Evolutionary conservation across 441 rosid genomes (phyloP).

Genomic region (Daphne laureola): DNA sequence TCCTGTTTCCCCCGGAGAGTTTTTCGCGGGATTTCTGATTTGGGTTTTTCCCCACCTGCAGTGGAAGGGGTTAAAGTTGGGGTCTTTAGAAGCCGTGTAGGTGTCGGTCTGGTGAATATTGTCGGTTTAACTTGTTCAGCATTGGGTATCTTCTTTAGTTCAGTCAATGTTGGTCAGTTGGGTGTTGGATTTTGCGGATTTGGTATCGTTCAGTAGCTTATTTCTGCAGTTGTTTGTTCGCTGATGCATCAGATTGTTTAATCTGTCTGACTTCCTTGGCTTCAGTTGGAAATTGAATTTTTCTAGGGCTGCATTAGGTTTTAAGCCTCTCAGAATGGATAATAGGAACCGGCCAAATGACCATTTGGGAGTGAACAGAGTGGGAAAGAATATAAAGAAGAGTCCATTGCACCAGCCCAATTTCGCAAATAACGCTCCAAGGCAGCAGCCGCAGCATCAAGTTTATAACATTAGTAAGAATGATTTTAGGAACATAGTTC

Average conservation of each 20-base stretch:
- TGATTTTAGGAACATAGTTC: conserved; percentile 80
- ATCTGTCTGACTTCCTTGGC: neutral
- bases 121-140: too few species aligned
- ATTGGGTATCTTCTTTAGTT: too few species aligned
- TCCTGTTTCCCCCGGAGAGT: too few species aligned
- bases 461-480: conserved; percentile 93
- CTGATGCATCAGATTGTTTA: neutral
- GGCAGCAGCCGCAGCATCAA: conserved; percentile 83
- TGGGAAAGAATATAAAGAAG: conserved; percentile 78
- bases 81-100: too few species aligned
- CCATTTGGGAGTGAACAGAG: conserved; percentile 74
- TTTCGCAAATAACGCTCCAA: conserved; percentile 44
- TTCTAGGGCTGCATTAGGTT: conserved; percentile 4
- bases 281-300: neutral
- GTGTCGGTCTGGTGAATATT: too few species aligned
- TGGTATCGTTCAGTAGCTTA: too few species aligned
- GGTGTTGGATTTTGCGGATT: too few species aligned
- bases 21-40: too few species aligned
- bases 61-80: too few species aligned
- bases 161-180: too few species aligned
- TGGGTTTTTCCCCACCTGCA: too few species aligned
- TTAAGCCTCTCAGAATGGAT: conserved; percentile 43
- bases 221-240: too few species aligned
- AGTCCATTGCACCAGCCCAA: conserved; percentile 71
- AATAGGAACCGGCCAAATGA: conserved; percentile 62